Evolutionary conservation across 441 rosid species (phyloP), one percentile per base, ranked within the genome.

Genomic region (Theobroma grandiflorum): DNA sequence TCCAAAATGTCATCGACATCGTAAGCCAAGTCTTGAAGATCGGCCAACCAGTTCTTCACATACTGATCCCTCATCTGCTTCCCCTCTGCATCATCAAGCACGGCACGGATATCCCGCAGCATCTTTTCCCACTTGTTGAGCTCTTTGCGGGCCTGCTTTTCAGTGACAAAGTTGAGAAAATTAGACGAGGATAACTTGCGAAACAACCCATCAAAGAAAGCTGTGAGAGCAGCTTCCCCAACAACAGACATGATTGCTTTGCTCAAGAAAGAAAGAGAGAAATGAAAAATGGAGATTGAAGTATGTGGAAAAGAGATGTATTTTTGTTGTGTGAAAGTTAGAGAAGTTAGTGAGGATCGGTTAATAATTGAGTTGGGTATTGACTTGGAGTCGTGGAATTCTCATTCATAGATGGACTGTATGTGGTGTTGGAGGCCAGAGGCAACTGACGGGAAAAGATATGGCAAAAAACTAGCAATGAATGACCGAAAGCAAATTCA

Each of bases 1-100:
- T 78, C 81, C 10, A 78, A 33, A 12, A 59, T 20, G 26, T 78
- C 81, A 16, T 78, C 81, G 0, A 43, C 43, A 61, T 78, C 81
- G 33, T 68, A 78, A 9, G 76, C 75, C 65, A 78, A n/a, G n/a
- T 71, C 75, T 22, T 22, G 45, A 16, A 78, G 62, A 42, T 76
- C 72, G 15, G 22, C 5, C 58, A 76, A 43, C 74, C 80, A 77
- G 11, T 5, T 6, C 45, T 38, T 38, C 40, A 67, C 65, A 12
- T 7, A 14, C 4, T n/a, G 31, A 26, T 49, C 57, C 6, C 63
- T 40, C 52, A n/a, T 33, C n/a, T 45, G 80, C n/a, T 52, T 52
- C 58, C 38, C 52, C 57, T 77, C 65, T 12, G 74, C 74, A 10
- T 66, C 80, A 18, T 18, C 53, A 35, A 66, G 73, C 37, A 52